These are phyloP conservation scores for Fusarium armeniacum DNA, from an alignment of 2,329 filamentous ascomycete species.

Conservation along the genomic window DNA sequence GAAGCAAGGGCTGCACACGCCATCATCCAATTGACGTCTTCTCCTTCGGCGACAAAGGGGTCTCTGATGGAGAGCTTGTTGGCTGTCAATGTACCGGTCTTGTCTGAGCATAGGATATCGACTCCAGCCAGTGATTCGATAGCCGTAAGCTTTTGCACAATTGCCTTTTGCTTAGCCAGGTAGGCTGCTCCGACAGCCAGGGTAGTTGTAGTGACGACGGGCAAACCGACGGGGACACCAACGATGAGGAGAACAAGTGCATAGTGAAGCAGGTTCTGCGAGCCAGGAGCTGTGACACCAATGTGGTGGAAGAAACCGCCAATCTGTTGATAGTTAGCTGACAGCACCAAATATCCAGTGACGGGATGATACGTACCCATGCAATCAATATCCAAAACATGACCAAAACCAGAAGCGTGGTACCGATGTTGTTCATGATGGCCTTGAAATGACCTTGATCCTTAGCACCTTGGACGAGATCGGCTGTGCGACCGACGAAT, in stretches of 20 bases:
- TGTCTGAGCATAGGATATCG: constrained; percentile 36
- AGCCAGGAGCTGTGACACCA: constrained; percentile 17
- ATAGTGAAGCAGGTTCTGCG: constrained; percentile 35
- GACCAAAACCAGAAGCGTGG: constrained; percentile 26
- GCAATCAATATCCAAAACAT: constrained; percentile 36
- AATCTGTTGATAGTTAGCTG: not conserved
- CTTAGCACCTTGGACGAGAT: constrained; percentile 36
- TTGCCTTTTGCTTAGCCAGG: constrained; percentile 31
- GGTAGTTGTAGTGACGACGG: constrained; percentile 35
- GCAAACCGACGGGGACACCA: constrained; percentile 35
- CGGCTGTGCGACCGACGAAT: constrained; percentile 34
- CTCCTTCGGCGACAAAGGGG: constrained; percentile 30
- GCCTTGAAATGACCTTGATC: constrained; percentile 40
- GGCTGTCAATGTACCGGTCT: constrained; percentile 28
- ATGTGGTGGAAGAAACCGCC: constrained; percentile 38
- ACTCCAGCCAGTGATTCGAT: constrained; percentile 33
- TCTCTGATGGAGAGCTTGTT: constrained; percentile 35
- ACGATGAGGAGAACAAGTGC: constrained; percentile 36
- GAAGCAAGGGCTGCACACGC: constrained; percentile 35
- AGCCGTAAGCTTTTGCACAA: constrained; percentile 23
- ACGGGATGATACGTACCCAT: not conserved
- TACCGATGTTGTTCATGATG: constrained; percentile 38
- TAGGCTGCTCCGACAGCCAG: constrained; percentile 36
- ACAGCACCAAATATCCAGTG: not conserved
- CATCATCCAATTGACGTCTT: constrained; percentile 42